Conservation (phyloP, 805 yeast species). For the Saccharomycopsis sp. region DNA sequence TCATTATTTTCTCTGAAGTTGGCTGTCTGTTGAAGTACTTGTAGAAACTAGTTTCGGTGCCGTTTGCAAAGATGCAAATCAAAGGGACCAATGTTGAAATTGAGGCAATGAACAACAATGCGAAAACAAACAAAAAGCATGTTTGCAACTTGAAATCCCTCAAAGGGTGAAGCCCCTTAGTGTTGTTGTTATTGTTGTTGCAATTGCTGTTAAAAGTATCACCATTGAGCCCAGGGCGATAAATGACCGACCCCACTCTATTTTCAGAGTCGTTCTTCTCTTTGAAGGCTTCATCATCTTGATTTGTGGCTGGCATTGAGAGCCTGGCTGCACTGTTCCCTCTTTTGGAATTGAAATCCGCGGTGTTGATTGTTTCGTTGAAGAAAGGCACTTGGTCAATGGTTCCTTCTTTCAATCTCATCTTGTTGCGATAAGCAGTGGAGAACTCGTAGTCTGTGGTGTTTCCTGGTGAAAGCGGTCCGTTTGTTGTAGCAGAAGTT, state of each 20-base stretch:
- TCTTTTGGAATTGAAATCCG: neutral
- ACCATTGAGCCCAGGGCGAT: neutral
- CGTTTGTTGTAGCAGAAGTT: no score
- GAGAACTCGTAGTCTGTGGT: no score
- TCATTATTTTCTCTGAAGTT: no score
- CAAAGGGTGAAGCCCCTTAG: neutral
- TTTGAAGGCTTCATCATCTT: neutral
- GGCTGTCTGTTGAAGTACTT: conserved; percentile 27
- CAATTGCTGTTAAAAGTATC: neutral
- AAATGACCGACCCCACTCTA: conserved; percentile 1
- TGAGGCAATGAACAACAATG: conserved; percentile 3
- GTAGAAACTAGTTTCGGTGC: conserved; percentile 26
- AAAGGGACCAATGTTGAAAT: conserved; percentile 15
- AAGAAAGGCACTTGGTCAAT: conserved; percentile 11
- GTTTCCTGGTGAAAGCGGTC: no score
- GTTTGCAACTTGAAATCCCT: neutral
- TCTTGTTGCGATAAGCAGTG: no score
- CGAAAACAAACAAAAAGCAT: conserved; percentile 7
- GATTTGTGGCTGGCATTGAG: neutral
- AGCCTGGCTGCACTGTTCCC: neutral
- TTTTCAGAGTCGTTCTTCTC: neutral
- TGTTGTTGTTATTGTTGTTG: neutral
- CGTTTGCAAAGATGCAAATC: conserved; percentile 26
- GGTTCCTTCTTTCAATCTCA: no score
- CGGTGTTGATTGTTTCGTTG: conserved; percentile 8